These are phyloP conservation scores for Cruciata laevipes DNA, from an alignment of 257 asterid genomes.

Conservation along the genomic window DNA sequence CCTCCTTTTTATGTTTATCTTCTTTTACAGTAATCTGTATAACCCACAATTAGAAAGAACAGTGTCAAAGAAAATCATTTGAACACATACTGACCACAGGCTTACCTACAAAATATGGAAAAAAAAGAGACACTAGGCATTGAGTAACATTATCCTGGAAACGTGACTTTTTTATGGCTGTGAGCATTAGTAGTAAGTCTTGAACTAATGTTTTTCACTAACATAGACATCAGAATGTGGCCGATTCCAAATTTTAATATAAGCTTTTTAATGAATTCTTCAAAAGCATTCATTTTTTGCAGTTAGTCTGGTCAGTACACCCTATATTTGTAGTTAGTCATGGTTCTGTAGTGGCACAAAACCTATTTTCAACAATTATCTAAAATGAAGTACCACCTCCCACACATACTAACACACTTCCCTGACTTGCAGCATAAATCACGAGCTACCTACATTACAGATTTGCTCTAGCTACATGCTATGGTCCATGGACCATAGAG, in stretches of 20 bases:
- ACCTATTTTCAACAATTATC: background rate
- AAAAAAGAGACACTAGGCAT: background rate
- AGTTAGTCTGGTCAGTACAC: background rate
- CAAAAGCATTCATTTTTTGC: background rate
- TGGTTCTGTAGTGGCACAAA: background rate
- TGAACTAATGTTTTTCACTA: background rate
- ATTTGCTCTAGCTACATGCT: background rate
- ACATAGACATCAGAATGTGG: background rate
- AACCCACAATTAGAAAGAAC: conserved; percentile 19
- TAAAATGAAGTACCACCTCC: background rate
- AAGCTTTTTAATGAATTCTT: background rate
- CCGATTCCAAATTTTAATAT: background rate
- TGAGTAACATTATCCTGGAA: background rate
- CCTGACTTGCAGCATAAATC: background rate
- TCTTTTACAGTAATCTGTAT: conserved; percentile 78
- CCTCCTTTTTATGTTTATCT: conserved; percentile 88
- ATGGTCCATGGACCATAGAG: background rate
- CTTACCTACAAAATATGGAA: background rate
- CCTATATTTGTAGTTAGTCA: background rate
- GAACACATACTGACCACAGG: background rate
- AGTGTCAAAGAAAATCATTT: background rate
- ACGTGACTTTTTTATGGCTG: too few species aligned
- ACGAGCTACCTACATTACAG: background rate
- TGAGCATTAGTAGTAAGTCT: background rate
- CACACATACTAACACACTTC: background rate